Conservation (phyloP, 2,329 filamentous ascomycete genomes). For the Botrytis byssoidea region DNA sequence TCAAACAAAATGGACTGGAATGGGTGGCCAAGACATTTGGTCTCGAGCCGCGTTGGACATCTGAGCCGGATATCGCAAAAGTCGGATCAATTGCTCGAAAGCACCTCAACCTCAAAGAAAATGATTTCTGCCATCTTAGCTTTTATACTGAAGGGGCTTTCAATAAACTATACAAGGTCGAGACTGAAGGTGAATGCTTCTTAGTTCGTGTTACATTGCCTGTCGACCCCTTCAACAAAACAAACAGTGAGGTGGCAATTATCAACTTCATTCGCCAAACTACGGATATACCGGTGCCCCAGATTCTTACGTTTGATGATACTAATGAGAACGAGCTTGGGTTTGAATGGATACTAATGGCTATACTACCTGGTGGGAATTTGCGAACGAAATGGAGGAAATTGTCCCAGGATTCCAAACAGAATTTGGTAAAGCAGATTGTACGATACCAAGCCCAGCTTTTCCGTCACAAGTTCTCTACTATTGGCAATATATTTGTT, state of each 20-base stretch:
- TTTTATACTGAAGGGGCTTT: too few relatives aligned
- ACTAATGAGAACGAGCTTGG: conserved; percentile 40
- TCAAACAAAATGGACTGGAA: too few relatives aligned
- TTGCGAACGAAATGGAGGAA: conserved; percentile 37
- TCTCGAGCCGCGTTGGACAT: too few relatives aligned
- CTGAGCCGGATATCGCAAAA: too few relatives aligned
- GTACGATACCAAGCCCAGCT: conserved; percentile 40
- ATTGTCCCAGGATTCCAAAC: conserved; percentile 40
- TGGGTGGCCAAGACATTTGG: too few relatives aligned
- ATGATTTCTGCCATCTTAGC: too few relatives aligned
- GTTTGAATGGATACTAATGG: conserved; percentile 46
- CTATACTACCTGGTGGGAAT: conserved; percentile 29
- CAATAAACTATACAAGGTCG: too few relatives aligned
- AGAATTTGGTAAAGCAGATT: conserved; percentile 36
- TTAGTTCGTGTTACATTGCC: too few relatives aligned
- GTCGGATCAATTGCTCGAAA: too few relatives aligned
- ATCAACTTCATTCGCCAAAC: conserved; percentile 38
- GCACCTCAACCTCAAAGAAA: too few relatives aligned
- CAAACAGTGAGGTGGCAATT: conserved; percentile 43
- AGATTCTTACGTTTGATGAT: conserved; percentile 40
- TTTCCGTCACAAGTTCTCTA: conserved; percentile 22
- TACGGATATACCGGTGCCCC: conserved; percentile 39
- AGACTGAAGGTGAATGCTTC: too few relatives aligned
- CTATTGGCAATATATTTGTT: neutral
- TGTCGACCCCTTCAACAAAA: conserved; percentile 38